phyloP scores from a whole-genome alignment of 768 basidiomycete species.

The Serendipita vermifera region DNA sequence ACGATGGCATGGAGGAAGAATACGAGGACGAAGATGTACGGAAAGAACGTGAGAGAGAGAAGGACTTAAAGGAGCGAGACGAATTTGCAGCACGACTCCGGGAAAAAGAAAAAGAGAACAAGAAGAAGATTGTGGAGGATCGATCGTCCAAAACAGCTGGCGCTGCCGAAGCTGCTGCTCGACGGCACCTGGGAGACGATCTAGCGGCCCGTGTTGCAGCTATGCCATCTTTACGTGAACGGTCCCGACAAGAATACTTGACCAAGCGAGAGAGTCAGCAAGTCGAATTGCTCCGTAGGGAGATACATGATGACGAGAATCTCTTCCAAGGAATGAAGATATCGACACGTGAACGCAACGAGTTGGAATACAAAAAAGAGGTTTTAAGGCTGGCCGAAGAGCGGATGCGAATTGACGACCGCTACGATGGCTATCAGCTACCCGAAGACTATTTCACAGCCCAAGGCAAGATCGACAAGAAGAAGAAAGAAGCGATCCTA shows the following conservation, averaged over 20 bases:
- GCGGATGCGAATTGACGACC: conserved; percentile 86
- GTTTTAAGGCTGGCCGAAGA: conserved; percentile 86
- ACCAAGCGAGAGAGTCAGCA: conserved; percentile 94
- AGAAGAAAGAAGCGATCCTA: conserved; percentile 84
- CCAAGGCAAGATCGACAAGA: conserved; percentile 95
- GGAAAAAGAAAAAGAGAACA: conserved; percentile 68
- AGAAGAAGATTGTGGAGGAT: conserved; percentile 86
- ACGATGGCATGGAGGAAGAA: conserved; percentile 23
- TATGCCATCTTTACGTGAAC: conserved; percentile 65
- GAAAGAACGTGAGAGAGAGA: conserved; percentile 56
- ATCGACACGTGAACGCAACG: conserved; percentile 65
- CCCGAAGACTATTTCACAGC: conserved; percentile 98
- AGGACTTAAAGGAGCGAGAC: conserved; percentile 79
- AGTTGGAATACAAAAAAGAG: conserved; percentile 87
- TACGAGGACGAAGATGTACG: conserved; percentile 62
- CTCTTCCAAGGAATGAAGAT: conserved; percentile 86
- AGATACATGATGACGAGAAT: conserved; percentile 88
- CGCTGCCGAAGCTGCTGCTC: conserved; percentile 70
- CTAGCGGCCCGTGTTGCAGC: conserved; percentile 34
- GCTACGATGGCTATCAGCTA: conserved; percentile 88
- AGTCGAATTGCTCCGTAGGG: conserved; percentile 80
- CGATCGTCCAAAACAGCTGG: conserved; percentile 57
- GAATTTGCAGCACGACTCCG: conserved; percentile 83
- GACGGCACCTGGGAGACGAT: conserved; percentile 75
- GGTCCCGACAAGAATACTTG: conserved; percentile 89